Conservation (phyloP, 495 filamentous ascomycete genomes). For the Penicillium psychrofluorescens region DNA sequence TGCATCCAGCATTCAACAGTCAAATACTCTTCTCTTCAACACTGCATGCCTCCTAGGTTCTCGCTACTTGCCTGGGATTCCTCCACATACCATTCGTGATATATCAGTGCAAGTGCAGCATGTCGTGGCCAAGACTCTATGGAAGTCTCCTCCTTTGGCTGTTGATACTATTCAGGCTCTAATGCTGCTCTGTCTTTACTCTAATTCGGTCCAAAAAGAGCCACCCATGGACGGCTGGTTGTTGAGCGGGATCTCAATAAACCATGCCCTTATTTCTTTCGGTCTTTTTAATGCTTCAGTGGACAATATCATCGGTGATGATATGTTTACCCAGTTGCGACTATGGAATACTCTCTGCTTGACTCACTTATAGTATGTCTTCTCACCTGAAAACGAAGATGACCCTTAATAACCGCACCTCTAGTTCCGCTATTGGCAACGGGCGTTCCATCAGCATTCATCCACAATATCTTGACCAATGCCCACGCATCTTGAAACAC, state of each 20-base stretch:
- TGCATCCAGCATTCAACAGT: slow-evolving; percentile 17
- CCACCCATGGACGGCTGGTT: slow-evolving; percentile 35
- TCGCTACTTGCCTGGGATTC: slow-evolving; percentile 31
- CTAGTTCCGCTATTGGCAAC: slow-evolving; percentile 30
- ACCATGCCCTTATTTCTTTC: slow-evolving; percentile 31
- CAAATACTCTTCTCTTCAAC: slow-evolving; percentile 31
- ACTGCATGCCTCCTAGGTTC: slow-evolving; percentile 33
- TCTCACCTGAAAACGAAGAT: background rate
- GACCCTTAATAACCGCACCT: slow-evolving; percentile 1
- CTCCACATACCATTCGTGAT: slow-evolving; percentile 20
- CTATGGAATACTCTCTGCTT: slow-evolving; percentile 34
- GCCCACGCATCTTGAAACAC: slow-evolving; percentile 27
- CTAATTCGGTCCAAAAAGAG: slow-evolving; percentile 27
- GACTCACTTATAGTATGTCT: slow-evolving; percentile 30
- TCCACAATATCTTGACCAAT: slow-evolving; percentile 27
- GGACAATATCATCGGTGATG: slow-evolving; percentile 21
- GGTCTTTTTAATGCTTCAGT: slow-evolving; percentile 19
- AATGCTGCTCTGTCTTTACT: slow-evolving; percentile 30
- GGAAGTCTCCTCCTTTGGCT: slow-evolving; percentile 25
- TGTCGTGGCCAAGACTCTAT: slow-evolving; percentile 25
- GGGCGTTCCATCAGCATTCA: slow-evolving; percentile 29
- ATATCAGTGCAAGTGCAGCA: slow-evolving; percentile 32
- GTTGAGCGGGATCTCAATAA: slow-evolving; percentile 35
- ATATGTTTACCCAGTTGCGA: slow-evolving; percentile 27
- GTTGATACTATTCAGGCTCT: slow-evolving; percentile 32